phyloP scores from a whole-genome alignment of 805 yeast genomes.

The Spathaspora gorwiae region DNA sequence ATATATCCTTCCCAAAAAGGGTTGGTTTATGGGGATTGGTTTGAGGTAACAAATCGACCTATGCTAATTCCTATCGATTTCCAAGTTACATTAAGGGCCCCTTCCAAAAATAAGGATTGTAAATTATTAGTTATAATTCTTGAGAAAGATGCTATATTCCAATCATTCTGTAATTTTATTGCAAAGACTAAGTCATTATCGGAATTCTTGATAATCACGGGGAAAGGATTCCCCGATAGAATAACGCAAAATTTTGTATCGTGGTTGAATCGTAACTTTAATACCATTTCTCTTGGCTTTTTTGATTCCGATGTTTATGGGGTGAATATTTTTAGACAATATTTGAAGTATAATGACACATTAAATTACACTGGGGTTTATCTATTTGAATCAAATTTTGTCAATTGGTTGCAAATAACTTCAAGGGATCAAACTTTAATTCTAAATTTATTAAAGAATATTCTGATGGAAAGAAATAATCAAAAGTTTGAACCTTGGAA shows the following conservation, averaged over 20 bases:
- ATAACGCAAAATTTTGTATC: slow-evolving; percentile 33
- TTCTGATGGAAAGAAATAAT: not conserved
- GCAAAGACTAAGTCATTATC: slow-evolving; percentile 3
- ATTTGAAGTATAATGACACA: slow-evolving; percentile 15
- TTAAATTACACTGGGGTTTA: slow-evolving; percentile 37
- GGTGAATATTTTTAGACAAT: slow-evolving; percentile 44
- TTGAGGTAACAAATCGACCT: slow-evolving; percentile 9
- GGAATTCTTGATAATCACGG: slow-evolving; percentile 42
- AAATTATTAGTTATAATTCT: slow-evolving; percentile 18
- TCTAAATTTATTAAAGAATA: slow-evolving; percentile 9
- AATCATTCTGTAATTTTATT: slow-evolving; percentile 23
- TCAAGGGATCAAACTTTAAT: slow-evolving; percentile 17
- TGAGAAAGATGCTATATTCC: slow-evolving; percentile 41
- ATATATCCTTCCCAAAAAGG: slow-evolving; percentile 57
- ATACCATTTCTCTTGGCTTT: slow-evolving; percentile 30
- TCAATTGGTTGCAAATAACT: slow-evolving; percentile 18
- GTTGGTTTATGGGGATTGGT: slow-evolving; percentile 37
- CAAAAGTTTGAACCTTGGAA: not conserved
- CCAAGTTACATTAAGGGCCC: not conserved
- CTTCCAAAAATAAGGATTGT: not conserved
- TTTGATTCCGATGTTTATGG: slow-evolving; percentile 70
- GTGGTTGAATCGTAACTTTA: slow-evolving; percentile 1
- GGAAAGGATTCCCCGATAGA: slow-evolving; percentile 64
- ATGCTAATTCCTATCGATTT: slow-evolving; percentile 15
- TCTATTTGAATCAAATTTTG: slow-evolving; percentile 32